Conservation (phyloP, 2,329 filamentous ascomycete species). For the Cladosporium halotolerans region DNA sequence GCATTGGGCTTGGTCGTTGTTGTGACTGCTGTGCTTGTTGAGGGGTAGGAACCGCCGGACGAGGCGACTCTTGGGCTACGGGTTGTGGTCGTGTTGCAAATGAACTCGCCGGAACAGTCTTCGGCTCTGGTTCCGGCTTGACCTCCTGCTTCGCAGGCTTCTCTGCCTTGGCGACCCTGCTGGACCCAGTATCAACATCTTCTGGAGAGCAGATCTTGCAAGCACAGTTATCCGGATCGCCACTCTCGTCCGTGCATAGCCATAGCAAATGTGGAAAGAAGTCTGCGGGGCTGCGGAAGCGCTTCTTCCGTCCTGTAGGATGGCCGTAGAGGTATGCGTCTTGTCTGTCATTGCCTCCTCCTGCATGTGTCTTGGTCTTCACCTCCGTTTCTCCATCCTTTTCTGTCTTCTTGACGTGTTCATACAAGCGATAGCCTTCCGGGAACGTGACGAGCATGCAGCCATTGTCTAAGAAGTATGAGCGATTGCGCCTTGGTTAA, state of each 20-base stretch:
- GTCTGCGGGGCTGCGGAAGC: conserved; percentile 53
- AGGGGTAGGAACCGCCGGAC: background rate
- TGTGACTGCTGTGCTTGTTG: conserved; percentile 15
- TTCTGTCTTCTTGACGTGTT: conserved; percentile 49
- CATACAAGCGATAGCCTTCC: conserved; percentile 52
- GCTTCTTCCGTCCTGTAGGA: conserved; percentile 50
- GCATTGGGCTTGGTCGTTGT: conserved; percentile 27
- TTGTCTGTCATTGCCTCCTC: conserved; percentile 48
- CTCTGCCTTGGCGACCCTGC: conserved; percentile 15
- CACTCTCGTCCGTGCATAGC: conserved; percentile 48
- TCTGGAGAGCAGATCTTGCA: conserved; percentile 54
- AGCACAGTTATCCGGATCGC: conserved; percentile 49
- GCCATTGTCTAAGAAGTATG: conserved; percentile 28
- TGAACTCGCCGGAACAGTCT: background rate
- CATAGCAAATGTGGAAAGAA: conserved; percentile 56
- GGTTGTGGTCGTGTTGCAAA: background rate
- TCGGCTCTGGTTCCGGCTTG: conserved; percentile 10
- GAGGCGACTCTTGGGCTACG: conserved; percentile 11
- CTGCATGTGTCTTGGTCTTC: conserved; percentile 44
- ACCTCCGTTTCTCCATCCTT: conserved; percentile 40
- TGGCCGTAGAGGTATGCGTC: conserved; percentile 58
- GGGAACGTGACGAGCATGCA: conserved; percentile 51
- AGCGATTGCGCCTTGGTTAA: conserved; percentile 1
- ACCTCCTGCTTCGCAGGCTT: conserved; percentile 16
- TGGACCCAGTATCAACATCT: conserved; percentile 40